Evolutionary conservation across 108 stramenopile genomes (phyloP).

Genomic region (Aurantiochytrium sp.): DNA sequence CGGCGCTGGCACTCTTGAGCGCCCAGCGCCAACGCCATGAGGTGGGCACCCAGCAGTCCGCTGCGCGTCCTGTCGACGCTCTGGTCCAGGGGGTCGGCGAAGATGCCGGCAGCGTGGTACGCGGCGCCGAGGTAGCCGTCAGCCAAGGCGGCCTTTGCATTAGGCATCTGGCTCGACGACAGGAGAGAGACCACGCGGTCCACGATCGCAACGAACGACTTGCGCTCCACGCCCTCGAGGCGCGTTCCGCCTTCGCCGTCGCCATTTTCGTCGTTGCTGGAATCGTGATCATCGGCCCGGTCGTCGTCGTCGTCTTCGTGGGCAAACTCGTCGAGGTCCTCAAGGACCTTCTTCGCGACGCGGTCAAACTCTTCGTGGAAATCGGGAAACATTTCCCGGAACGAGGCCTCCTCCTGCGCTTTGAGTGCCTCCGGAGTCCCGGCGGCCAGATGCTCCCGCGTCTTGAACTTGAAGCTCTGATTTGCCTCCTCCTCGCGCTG

Average conservation of each 20-base stretch:
- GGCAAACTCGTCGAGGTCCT: not conserved
- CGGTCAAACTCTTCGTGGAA: constrained; percentile 67
- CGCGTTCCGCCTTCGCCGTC: not conserved
- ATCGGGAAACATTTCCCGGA: constrained; percentile 83
- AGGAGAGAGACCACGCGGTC: not conserved
- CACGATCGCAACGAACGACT: not conserved
- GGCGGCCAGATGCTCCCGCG: not conserved
- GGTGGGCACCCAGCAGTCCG: not conserved
- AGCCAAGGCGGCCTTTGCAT: too few relatives aligned
- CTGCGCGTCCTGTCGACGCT: not conserved
- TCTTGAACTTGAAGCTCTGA: not conserved
- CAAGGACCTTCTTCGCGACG: constrained; percentile 38
- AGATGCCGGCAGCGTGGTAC: constrained; percentile 16
- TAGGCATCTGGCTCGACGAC: too few relatives aligned
- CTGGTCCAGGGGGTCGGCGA: not conserved
- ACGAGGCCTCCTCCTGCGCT: constrained; percentile 60
- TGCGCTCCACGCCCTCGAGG: not conserved
- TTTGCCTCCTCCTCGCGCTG: constrained; percentile 1
- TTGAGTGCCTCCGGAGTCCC: not conserved
- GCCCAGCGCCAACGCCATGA: not conserved
- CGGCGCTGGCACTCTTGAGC: not conserved
- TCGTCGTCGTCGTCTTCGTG: not conserved
- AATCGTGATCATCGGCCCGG: not conserved
- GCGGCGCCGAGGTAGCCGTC: not conserved
- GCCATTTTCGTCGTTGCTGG: not conserved